phyloP scores from a whole-genome alignment of 768 basidiomycete genomes.

The Phanerochaete carnosa region DNA sequence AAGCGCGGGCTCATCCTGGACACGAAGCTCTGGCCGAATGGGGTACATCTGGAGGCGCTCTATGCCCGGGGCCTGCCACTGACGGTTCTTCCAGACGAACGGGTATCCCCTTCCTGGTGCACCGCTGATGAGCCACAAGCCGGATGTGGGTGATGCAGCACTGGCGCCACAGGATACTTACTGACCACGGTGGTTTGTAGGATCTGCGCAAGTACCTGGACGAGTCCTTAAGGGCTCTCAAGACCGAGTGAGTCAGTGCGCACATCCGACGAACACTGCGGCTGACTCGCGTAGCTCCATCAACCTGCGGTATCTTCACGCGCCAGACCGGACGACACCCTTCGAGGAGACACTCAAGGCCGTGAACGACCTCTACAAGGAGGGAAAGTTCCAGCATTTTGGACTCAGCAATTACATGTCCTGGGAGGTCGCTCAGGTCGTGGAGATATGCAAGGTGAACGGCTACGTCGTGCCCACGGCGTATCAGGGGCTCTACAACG shows the following conservation, averaged over 20 bases:
- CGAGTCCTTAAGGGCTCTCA: slow-evolving; percentile 39
- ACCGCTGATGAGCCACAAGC: background rate
- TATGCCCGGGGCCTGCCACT: background rate
- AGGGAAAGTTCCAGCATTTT: slow-evolving; percentile 48
- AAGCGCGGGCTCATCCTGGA: slow-evolving; percentile 51
- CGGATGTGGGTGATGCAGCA: background rate
- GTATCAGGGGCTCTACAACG: slow-evolving; percentile 48
- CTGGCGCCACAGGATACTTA: background rate
- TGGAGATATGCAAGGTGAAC: slow-evolving; percentile 39
- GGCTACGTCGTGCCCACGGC: slow-evolving; percentile 46
- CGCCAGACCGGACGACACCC: slow-evolving; percentile 39
- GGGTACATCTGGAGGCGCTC: background rate
- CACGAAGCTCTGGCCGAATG: slow-evolving; percentile 46
- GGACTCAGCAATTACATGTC: slow-evolving; percentile 39
- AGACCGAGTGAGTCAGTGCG: slow-evolving; percentile 41
- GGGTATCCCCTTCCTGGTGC: background rate
- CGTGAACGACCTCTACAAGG: slow-evolving; percentile 46
- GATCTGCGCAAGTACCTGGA: slow-evolving; percentile 18
- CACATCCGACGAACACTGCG: no score
- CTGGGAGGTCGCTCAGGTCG: slow-evolving; percentile 46
- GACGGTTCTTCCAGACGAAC: background rate
- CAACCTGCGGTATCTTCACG: slow-evolving; percentile 49
- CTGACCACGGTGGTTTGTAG: background rate
- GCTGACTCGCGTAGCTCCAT: slow-evolving; percentile 20
- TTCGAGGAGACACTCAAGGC: slow-evolving; percentile 44